Conservation (phyloP, 805 yeast species). For the Alloascoidea africana region DNA sequence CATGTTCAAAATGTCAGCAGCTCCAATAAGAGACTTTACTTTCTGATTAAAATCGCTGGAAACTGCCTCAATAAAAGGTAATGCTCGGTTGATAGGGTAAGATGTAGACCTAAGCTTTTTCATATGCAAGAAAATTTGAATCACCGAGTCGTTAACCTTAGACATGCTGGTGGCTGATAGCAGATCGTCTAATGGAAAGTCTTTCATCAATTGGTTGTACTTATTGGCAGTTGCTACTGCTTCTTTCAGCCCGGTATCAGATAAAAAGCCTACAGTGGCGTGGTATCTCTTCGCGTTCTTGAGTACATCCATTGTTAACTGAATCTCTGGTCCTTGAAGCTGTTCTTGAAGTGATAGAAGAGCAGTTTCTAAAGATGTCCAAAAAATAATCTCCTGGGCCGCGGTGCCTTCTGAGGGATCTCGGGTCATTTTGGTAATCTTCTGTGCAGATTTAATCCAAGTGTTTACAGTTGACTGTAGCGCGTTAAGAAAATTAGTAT, state of each 20-base stretch:
- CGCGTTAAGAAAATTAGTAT: slow-evolving; percentile 44
- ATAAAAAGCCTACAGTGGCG: slow-evolving; percentile 53
- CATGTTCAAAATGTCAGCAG: slow-evolving; percentile 27
- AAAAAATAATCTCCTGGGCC: slow-evolving; percentile 60
- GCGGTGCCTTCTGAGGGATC: slow-evolving; percentile 41
- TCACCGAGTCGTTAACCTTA: slow-evolving; percentile 29
- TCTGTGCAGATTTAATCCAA: slow-evolving; percentile 57
- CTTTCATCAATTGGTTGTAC: slow-evolving; percentile 52
- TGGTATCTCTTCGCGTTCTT: slow-evolving; percentile 66
- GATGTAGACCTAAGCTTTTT: slow-evolving; percentile 41
- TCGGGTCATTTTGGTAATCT: slow-evolving; percentile 35
- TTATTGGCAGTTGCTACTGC: slow-evolving; percentile 33
- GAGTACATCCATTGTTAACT: slow-evolving; percentile 41
- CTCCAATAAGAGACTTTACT: slow-evolving; percentile 23
- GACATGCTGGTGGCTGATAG: slow-evolving; percentile 28
- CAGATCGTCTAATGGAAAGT: slow-evolving; percentile 53
- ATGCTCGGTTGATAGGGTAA: slow-evolving; percentile 52
- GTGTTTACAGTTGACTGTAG: slow-evolving; percentile 55
- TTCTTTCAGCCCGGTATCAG: slow-evolving; percentile 54
- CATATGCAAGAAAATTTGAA: slow-evolving; percentile 40
- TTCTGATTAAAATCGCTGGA: slow-evolving; percentile 38
- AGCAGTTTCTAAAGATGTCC: slow-evolving; percentile 59
- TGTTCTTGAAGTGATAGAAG: slow-evolving; percentile 42
- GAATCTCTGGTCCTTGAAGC: slow-evolving; percentile 35
- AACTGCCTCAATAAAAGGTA: slow-evolving; percentile 50